Conservation (phyloP, 2,329 filamentous ascomycete genomes). For the Ophiostoma pallidulum region DNA sequence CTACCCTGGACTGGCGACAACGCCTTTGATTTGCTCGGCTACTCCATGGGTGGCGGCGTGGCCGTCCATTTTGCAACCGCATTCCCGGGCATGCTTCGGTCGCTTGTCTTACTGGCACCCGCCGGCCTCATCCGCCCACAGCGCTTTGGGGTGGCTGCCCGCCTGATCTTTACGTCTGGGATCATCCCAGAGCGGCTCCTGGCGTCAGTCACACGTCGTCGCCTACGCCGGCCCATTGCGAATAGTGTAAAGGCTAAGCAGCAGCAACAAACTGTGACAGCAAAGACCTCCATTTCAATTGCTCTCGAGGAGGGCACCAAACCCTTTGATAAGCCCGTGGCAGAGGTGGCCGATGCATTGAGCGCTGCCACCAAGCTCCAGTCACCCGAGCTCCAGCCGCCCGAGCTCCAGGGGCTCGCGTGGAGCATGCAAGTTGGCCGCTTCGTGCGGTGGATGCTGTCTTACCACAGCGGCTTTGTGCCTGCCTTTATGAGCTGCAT, state of each 20-base stretch:
- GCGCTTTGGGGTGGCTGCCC: slow-evolving; percentile 40
- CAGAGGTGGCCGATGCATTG: slow-evolving; percentile 30
- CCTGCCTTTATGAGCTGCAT: slow-evolving; percentile 51
- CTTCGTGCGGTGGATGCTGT: slow-evolving; percentile 50
- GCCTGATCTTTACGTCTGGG: slow-evolving; percentile 45
- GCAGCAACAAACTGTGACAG: neutral
- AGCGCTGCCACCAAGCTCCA: slow-evolving; percentile 14
- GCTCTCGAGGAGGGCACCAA: slow-evolving; percentile 7
- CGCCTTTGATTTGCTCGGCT: slow-evolving; percentile 62
- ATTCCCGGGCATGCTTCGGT: slow-evolving; percentile 60
- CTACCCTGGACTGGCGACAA: slow-evolving; percentile 53
- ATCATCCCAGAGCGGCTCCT: slow-evolving; percentile 44
- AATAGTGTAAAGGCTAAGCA: slow-evolving; percentile 22
- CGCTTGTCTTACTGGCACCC: slow-evolving; percentile 68
- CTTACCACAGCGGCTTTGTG: slow-evolving; percentile 48
- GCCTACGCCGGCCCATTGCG: slow-evolving; percentile 43
- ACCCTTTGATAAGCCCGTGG: slow-evolving; percentile 30
- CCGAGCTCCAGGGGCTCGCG: slow-evolving; percentile 17
- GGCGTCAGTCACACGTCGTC: slow-evolving; percentile 35
- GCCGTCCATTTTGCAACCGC: slow-evolving; percentile 63
- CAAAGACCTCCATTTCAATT: neutral
- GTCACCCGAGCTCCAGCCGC: slow-evolving; percentile 10
- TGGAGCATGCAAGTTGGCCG: slow-evolving; percentile 39
- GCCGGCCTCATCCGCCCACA: slow-evolving; percentile 58
- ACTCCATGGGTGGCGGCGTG: slow-evolving; percentile 75